Conservation (phyloP, 2,329 filamentous ascomycete genomes). For the Fusarium napiforme region DNA sequence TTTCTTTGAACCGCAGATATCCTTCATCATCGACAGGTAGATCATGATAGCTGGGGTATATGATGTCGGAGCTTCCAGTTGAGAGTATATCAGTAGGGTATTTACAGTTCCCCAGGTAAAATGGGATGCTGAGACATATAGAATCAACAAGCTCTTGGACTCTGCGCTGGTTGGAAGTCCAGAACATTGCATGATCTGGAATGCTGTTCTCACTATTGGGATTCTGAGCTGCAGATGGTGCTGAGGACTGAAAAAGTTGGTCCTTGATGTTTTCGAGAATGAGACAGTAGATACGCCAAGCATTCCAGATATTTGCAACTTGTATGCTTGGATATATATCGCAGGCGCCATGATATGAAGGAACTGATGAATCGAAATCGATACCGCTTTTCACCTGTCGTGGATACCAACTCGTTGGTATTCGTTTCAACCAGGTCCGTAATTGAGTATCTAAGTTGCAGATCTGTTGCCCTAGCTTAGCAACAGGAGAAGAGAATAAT, state of each 20-base stretch:
- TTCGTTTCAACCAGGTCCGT: not conserved
- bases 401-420: constrained; percentile 10
- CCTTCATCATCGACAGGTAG: not conserved
- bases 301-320: constrained; percentile 34
- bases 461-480: not conserved
- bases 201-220: too few species aligned
- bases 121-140: constrained; percentile 27
- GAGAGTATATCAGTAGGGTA: not conserved
- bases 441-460: not conserved
- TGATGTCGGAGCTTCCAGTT: not conserved
- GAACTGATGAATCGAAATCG: accelerated
- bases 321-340: constrained; percentile 29
- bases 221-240: too few species aligned
- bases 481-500: accelerated
- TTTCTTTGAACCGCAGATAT: not conserved
- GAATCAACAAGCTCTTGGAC: not conserved
- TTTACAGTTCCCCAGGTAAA: constrained; percentile 29
- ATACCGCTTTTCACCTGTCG: not conserved
- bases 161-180: not conserved
- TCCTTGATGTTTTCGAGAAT: not conserved
- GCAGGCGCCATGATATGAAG: not conserved
- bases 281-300: constrained; percentile 23
- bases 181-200: too few species aligned
- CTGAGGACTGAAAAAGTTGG: too few species aligned
- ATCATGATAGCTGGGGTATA: constrained; percentile 28